Conservation (phyloP, 805 yeast genomes). For the Pichia nanzhaoensis region DNA sequence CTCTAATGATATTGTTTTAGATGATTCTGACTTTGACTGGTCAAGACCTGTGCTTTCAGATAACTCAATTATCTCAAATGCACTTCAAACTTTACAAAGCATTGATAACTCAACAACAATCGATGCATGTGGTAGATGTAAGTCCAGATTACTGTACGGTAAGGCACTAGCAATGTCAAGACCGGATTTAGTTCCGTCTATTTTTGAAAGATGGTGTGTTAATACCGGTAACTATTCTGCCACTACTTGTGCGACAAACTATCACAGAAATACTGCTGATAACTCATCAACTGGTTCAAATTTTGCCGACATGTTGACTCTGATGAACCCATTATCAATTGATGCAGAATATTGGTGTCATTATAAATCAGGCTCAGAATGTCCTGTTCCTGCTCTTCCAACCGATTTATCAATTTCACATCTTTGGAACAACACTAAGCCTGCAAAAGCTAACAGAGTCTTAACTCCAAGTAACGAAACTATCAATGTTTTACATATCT, state of each 20-base stretch:
- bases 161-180: slow-evolving; percentile 32
- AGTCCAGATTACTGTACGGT: slow-evolving; percentile 31
- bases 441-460: slow-evolving; percentile 36
- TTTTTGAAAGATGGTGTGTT: slow-evolving; percentile 39
- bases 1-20: slow-evolving; percentile 5
- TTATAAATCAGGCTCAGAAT: slow-evolving; percentile 40
- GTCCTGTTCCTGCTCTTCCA: slow-evolving; percentile 50
- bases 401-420: slow-evolving; percentile 34
- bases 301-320: slow-evolving; percentile 42
- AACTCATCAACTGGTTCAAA: slow-evolving; percentile 37
- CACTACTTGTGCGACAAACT: slow-evolving; percentile 28
- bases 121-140: slow-evolving; percentile 31
- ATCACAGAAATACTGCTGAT: slow-evolving; percentile 34
- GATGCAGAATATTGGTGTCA: slow-evolving; percentile 62
- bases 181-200: slow-evolving; percentile 36
- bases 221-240: slow-evolving; percentile 25
- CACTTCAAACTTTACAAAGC: slow-evolving; percentile 5
- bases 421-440: slow-evolving; percentile 39
- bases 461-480: slow-evolving; percentile 34
- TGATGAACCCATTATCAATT: slow-evolving; percentile 44
- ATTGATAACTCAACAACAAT: slow-evolving; percentile 10
- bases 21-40: slow-evolving; percentile 6
- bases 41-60: slow-evolving; percentile 6
- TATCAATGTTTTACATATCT: slow-evolving; percentile 57
- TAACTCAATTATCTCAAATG: slow-evolving; percentile 4